phyloP scores from a whole-genome alignment of 768 basidiomycete genomes.

The Russula brevipes region DNA sequence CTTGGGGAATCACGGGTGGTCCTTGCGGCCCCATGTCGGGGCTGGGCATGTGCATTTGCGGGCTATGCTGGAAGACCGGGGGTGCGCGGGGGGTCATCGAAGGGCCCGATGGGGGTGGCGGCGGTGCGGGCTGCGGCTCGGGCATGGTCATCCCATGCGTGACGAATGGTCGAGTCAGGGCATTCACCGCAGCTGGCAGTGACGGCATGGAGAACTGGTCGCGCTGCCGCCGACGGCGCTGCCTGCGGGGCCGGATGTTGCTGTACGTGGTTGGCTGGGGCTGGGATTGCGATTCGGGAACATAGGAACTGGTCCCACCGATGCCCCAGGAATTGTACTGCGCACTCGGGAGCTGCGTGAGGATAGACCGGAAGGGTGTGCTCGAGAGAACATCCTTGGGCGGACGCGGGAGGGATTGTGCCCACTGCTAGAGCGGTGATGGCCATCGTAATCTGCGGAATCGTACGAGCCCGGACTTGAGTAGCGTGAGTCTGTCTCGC shows the following conservation, averaged over 20 bases:
- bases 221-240: constrained; percentile 4
- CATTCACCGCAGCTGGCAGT: not conserved
- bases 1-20: constrained; percentile 4
- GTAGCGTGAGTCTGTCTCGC: constrained; percentile 3
- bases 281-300: not conserved
- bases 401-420: constrained; percentile 56
- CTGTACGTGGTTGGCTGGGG: constrained; percentile 5
- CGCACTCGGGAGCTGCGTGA: constrained; percentile 42
- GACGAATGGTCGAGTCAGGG: constrained; percentile 1
- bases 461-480: constrained; percentile 12
- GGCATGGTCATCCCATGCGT: constrained; percentile 8
- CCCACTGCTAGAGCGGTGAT: constrained; percentile 7
- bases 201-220: not conserved
- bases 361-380: constrained; percentile 51
- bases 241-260: constrained; percentile 2
- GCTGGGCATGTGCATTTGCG: constrained; percentile 18
- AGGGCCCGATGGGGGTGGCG: not conserved
- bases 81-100: not conserved
- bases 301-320: not conserved
- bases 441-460: constrained; percentile 1
- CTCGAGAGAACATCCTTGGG: constrained; percentile 56
- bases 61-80: not conserved
- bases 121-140: not conserved
- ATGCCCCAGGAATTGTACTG: constrained; percentile 30
- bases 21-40: not conserved